phyloP scores from a whole-genome alignment of 2,329 filamentous ascomycete species.

The Venturia nashicola region DNA sequence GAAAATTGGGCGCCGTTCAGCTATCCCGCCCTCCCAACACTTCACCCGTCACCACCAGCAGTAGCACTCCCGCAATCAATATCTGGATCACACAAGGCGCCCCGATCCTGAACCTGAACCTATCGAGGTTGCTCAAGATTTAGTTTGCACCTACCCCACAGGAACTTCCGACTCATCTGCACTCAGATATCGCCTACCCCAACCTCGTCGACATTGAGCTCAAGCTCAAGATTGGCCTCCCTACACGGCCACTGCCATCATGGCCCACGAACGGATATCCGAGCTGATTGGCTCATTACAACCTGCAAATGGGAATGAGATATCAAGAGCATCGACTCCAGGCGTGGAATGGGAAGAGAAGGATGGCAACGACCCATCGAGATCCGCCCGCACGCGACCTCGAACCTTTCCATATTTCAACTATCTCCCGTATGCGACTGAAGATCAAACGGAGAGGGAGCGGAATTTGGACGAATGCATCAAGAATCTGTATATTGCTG shows the following conservation, averaged over 20 bases:
- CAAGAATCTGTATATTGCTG: conserved; percentile 82
- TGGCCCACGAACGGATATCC: not conserved
- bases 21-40: not conserved
- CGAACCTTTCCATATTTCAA: conserved; percentile 89
- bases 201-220: not conserved
- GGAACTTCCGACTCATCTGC: not conserved
- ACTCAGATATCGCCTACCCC: not conserved
- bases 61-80: not conserved
- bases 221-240: not conserved
- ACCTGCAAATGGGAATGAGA: conserved; percentile 40
- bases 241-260: not conserved
- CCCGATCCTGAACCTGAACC: not conserved
- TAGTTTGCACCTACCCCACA: not conserved
- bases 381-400: conserved; percentile 59
- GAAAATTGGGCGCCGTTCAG: not conserved
- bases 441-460: conserved; percentile 67
- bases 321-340: conserved; percentile 78
- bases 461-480: conserved; percentile 75
- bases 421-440: conserved; percentile 78
- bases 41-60: not conserved
- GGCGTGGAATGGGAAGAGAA: conserved; percentile 46
- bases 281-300: not conserved
- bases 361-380: conserved; percentile 32
- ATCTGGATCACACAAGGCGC: not conserved
- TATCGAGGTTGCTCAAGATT: not conserved